Evolutionary conservation across 2,329 filamentous ascomycete species (phyloP).

Genomic region (Sclerotinia glacialis): DNA sequence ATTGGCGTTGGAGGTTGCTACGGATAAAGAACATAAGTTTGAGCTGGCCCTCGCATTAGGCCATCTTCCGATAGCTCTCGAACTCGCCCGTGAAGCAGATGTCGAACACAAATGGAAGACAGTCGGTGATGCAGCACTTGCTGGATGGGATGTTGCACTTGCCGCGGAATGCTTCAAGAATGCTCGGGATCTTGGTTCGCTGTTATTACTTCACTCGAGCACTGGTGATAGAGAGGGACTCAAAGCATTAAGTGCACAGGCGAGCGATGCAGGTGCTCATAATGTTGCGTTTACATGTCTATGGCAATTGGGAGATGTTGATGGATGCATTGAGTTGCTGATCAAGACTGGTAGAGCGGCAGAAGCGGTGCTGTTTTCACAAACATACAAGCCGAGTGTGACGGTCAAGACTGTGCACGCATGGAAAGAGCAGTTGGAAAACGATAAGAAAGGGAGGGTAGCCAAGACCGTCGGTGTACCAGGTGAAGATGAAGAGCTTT

Average conservation of each 20-base stretch:
- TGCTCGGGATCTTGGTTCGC: conserved; percentile 83
- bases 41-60: conserved; percentile 82
- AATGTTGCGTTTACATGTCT: conserved; percentile 90
- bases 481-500: conserved; percentile 79
- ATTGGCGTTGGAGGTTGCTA: conserved; percentile 88
- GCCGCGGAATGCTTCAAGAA: conserved; percentile 92
- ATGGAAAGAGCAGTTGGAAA: conserved; percentile 85
- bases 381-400: conserved; percentile 89
- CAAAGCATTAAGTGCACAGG: conserved; percentile 67
- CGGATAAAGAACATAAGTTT: conserved; percentile 94
- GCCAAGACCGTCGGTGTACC: conserved; percentile 80
- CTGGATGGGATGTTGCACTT: conserved; percentile 80
- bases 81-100: conserved; percentile 78
- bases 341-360: conserved; percentile 73
- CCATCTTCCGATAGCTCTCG: conserved; percentile 79
- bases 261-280: conserved; percentile 73
- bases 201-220: conserved; percentile 84
- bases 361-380: conserved; percentile 86
- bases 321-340: conserved; percentile 77
- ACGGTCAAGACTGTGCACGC: conserved; percentile 63
- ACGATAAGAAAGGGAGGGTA: conserved; percentile 80
- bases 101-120: conserved; percentile 98
- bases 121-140: conserved; percentile 85
- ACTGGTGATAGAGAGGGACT: conserved; percentile 77
- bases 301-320: conserved; percentile 82